These are phyloP conservation scores for Fusarium robinianum DNA, from an alignment of 2,329 filamentous ascomycete genomes.

Conservation along the genomic window DNA sequence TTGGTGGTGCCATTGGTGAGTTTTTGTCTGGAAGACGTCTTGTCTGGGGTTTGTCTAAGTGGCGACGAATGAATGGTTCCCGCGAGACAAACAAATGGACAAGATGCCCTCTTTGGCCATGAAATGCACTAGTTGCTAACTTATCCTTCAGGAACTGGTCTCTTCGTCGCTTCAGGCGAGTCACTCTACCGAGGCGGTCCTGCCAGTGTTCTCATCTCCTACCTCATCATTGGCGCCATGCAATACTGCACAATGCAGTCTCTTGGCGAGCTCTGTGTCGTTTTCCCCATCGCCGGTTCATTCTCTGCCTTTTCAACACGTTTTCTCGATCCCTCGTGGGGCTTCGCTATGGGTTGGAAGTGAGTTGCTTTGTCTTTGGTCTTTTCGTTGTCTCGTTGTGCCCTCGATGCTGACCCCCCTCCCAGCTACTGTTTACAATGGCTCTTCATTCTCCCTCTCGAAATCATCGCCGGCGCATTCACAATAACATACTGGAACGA, in stretches of 20 bases:
- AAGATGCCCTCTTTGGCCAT: background rate
- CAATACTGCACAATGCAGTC: conserved; percentile 90
- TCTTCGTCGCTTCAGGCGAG: conserved; percentile 84
- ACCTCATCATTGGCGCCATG: conserved; percentile 79
- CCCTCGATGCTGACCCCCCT: background rate
- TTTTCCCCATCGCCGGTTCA: conserved; percentile 87
- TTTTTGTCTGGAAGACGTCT: background rate
- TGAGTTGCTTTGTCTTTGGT: conserved; percentile 51
- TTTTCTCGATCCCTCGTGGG: conserved; percentile 94
- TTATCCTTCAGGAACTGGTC: conserved; percentile 67
- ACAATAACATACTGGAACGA: conserved; percentile 81
- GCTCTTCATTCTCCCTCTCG: conserved; percentile 80
- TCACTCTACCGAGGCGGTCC: conserved; percentile 74
- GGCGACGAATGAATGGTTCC: too few species aligned
- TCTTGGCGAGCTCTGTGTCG: conserved; percentile 84
- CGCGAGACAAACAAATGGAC: background rate
- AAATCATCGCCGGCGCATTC: conserved; percentile 83
- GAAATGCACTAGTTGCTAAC: background rate
- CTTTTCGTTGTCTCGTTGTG: background rate
- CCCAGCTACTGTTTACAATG: conserved; percentile 80
- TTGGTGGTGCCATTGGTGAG: conserved; percentile 80
- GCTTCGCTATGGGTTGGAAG: conserved; percentile 95
- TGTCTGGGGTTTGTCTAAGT: too few species aligned
- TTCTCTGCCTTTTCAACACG: conserved; percentile 91
- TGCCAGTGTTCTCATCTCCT: conserved; percentile 75